phyloP scores from a whole-genome alignment of 495 filamentous ascomycete species.

The Alectoria sarmentosa region DNA sequence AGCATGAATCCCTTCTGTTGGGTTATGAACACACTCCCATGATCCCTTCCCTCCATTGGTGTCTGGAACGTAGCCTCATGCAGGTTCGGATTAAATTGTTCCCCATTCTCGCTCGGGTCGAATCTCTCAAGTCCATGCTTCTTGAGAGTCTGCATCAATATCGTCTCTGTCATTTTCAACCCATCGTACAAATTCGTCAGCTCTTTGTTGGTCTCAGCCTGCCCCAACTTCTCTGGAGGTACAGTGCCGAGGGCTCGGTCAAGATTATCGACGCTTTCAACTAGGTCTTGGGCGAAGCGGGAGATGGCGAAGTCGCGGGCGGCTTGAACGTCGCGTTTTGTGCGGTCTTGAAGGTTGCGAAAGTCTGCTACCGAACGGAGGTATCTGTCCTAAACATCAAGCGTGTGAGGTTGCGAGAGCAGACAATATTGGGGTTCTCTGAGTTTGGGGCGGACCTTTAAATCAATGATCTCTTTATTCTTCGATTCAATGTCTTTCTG shows the following conservation, averaged over 20 bases:
- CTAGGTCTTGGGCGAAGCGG: slow-evolving; percentile 85
- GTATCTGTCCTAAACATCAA: slow-evolving; percentile 69
- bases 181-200: slow-evolving; percentile 78
- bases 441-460: slow-evolving; percentile 58
- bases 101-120: slow-evolving; percentile 58
- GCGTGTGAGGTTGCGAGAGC: slow-evolving; percentile 13
- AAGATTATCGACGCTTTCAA: slow-evolving; percentile 93
- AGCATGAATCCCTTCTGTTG: slow-evolving; percentile 93
- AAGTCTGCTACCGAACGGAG: slow-evolving; percentile 91
- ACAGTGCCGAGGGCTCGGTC: slow-evolving; percentile 83
- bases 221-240: slow-evolving; percentile 57
- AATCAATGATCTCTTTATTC: slow-evolving; percentile 71
- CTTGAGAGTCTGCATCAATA: slow-evolving; percentile 79
- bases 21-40: slow-evolving; percentile 82
- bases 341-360: slow-evolving; percentile 93
- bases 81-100: slow-evolving; percentile 86
- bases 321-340: slow-evolving; percentile 78
- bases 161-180: slow-evolving; percentile 87
- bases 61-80: slow-evolving; percentile 96
- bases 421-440: slow-evolving; percentile 5
- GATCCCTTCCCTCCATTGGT: slow-evolving; percentile 72
- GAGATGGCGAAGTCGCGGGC: slow-evolving; percentile 92
- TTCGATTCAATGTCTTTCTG: slow-evolving; percentile 72
- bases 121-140: slow-evolving; percentile 93
- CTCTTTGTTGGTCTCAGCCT: slow-evolving; percentile 34